Percentiles rank a stretch among this genome's conserved stretches.
Evolutionary conservation across 2,329 filamentous ascomycete genomes (phyloP).

Genomic region (Exophiala bonariae): DNA sequence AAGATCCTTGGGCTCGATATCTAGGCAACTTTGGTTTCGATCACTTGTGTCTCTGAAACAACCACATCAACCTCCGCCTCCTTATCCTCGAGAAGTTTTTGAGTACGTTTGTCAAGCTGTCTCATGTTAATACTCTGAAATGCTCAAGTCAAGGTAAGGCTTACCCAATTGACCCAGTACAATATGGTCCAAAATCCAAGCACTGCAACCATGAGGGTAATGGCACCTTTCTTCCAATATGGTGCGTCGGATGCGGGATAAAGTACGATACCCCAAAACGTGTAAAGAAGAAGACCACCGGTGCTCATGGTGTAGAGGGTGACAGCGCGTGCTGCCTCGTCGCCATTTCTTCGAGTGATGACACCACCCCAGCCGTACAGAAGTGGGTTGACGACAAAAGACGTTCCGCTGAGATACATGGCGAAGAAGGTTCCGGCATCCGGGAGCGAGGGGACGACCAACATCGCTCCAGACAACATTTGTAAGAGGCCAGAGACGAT

Average conservation of each 20-base stretch:
- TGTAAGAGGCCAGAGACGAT: not conserved
- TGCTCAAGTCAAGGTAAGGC: too few species aligned
- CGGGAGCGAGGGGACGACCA: not conserved
- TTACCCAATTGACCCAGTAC: not conserved
- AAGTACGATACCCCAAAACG: not conserved
- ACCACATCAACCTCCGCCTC: too few species aligned
- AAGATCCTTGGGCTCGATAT: too few species aligned
- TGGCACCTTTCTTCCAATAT: slow-evolving; percentile 4
- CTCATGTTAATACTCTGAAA: too few species aligned
- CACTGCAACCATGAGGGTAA: not conserved
- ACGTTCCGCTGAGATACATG: not conserved
- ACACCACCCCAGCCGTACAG: not conserved
- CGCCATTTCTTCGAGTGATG: not conserved
- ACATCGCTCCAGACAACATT: not conserved
- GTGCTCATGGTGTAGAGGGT: slow-evolving; percentile 2
- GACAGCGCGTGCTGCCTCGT: not conserved
- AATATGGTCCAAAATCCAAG: not conserved
- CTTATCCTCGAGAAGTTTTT: too few species aligned
- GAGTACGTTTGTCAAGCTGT: too few species aligned
- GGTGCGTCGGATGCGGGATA: not conserved
- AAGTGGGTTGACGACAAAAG: not conserved
- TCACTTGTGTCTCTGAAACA: too few species aligned
- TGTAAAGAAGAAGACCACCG: not conserved
- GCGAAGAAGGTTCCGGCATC: not conserved
- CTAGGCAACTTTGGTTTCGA: too few species aligned